Evolutionary conservation across 345 rosid species (phyloP).

Genomic region (Populus ilicifolia): DNA sequence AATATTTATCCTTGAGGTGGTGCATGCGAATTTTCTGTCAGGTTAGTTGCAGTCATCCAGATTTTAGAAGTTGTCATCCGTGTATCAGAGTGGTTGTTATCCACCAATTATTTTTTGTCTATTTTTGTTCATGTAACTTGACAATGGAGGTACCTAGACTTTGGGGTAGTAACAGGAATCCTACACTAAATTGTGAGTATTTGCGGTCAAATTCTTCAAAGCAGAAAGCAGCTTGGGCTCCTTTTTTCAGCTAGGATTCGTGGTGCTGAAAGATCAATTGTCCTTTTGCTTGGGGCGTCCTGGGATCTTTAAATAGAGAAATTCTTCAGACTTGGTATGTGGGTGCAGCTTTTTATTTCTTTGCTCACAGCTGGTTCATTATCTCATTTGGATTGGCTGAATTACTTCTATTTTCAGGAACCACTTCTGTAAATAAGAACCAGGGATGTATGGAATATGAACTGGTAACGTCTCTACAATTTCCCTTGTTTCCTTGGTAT

Average conservation of each 20-base stretch:
- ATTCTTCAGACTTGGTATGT: not conserved
- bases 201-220: constrained; percentile 8
- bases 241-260: not conserved
- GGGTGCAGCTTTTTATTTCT: not conserved
- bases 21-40: not conserved
- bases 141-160: not conserved
- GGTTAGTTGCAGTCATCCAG: not conserved
- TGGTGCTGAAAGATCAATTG: not conserved
- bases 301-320: not conserved
- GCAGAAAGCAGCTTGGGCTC: not conserved
- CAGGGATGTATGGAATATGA: not conserved
- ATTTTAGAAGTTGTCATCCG: not conserved
- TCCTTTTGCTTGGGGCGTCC: not conserved
- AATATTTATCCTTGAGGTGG: not conserved
- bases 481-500: not conserved
- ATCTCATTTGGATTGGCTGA: not conserved
- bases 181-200: not conserved
- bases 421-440: not conserved
- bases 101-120: not conserved
- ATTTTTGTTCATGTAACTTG: not conserved
- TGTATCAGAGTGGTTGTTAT: not conserved
- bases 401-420: constrained; percentile 1
- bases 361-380: not conserved
- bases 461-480: not conserved
- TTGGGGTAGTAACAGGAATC: constrained; percentile 1